phyloP scores from a whole-genome alignment of 1,284 basidiomycete species.

The Farysia itapuensis region DNA sequence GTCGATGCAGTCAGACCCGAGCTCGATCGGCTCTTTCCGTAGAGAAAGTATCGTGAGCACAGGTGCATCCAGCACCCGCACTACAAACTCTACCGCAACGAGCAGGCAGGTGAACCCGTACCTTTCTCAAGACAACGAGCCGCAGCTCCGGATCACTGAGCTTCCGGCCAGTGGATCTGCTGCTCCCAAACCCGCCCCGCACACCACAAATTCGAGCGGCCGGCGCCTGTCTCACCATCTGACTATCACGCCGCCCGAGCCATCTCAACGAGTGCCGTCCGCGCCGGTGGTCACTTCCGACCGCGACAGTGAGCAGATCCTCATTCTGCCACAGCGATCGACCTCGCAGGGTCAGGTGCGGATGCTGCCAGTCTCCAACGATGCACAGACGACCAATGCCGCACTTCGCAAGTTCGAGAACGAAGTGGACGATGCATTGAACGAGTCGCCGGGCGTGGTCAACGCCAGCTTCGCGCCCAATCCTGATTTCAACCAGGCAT shows the following conservation, averaged over 20 bases:
- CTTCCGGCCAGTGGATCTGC: background rate
- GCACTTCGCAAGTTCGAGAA: conserved; percentile 37
- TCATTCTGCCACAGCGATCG: conserved; percentile 23
- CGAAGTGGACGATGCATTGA: conserved; percentile 45
- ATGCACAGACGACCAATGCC: conserved; percentile 15
- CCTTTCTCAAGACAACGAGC: conserved; percentile 10
- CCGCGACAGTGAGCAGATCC: conserved; percentile 3
- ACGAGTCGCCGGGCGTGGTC: conserved; percentile 19
- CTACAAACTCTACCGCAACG: conserved; percentile 10
- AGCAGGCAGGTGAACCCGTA: conserved; percentile 7
- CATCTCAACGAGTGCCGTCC: conserved; percentile 10
- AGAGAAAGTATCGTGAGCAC: conserved; percentile 1
- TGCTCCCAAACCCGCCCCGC: background rate
- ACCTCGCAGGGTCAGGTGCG: conserved; percentile 26
- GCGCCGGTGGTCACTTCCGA: conserved; percentile 20
- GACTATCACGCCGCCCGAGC: background rate
- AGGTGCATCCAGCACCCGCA: conserved; percentile 4
- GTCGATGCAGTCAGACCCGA: conserved; percentile 14
- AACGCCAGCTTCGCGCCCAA: conserved; percentile 19
- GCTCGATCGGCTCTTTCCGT: conserved; percentile 15
- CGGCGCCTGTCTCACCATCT: background rate
- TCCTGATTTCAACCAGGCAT: conserved; percentile 13
- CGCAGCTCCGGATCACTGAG: conserved; percentile 27
- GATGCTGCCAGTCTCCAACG: conserved; percentile 13
- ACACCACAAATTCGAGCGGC: conserved; percentile 16